Base-by-base conservation (phyloP, 306 rosid species). In the Cicer pinnatifidum region DNA sequence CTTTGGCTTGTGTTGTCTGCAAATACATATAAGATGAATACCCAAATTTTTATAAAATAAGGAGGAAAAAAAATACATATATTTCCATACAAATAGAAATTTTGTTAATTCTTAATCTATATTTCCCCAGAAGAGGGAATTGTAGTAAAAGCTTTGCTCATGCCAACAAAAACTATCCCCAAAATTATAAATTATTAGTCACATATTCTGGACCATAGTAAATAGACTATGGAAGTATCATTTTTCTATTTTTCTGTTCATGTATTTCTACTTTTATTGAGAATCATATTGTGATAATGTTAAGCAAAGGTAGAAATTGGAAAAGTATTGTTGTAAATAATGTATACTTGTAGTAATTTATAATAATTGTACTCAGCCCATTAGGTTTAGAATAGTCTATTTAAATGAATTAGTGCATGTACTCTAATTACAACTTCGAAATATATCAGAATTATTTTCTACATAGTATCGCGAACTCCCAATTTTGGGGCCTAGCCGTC, bases 1-100 rank as follows among this genome's bases (percentile, higher is more conserved):
- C 96, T 89, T 79, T 94, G 74, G 87, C 90, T 79, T 91, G 98
- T 23, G 90, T 61, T 72, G 96, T 94, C 97, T 94, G 82, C 73
- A 88, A 78, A 80, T 47, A 64, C 13, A 19, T 28, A 50, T 9
- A 68, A 70, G 62, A 76, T 50, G 75, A 75, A 73, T 72, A 33
- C 64, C 52, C 4, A 65, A 12, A 3, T 0, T 9, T 47, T 79
- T 11, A 58, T 40, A 33, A 8, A 11, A 44, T 2, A 44, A 11
- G 11, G 62, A 39, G 6, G 13, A 38, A 1, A 68, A 68, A 38
- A 71, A 64, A 43, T 20, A 44, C 2, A 46, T 59, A 72, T 38
- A 59, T 51, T 41, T 67, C 69, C 35, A 46, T 23, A 57, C 37
- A 13, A 56, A 58, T 11, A 38, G 57, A 59, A 67, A 60, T 41